Percentiles rank a stretch among this genome's conserved stretches.
Evolutionary conservation across 2,329 filamentous ascomycete genomes (phyloP).

Genomic region (Fusarium dimerum): DNA sequence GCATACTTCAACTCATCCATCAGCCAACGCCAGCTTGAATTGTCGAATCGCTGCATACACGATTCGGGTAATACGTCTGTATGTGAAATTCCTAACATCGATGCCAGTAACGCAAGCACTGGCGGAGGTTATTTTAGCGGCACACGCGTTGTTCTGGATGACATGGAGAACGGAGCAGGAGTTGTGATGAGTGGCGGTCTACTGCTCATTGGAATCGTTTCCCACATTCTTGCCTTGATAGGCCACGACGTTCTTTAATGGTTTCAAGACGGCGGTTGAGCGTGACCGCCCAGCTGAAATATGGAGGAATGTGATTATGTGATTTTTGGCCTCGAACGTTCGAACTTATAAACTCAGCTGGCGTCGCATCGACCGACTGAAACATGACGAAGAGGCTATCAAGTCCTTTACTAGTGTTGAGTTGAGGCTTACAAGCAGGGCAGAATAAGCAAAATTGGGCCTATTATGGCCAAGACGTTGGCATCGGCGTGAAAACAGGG

Average conservation of each 20-base stretch:
- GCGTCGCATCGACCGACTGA: too few species aligned
- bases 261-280: too few species aligned
- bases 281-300: too few species aligned
- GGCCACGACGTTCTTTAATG: too few species aligned
- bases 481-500: neutral
- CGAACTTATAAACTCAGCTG: too few species aligned
- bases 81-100: constrained; percentile 28
- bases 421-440: neutral
- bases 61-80: constrained; percentile 9
- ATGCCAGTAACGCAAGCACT: constrained; percentile 22
- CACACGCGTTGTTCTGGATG: neutral
- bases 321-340: too few species aligned
- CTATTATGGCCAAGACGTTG: constrained; percentile 13
- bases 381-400: too few species aligned
- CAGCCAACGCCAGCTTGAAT: constrained; percentile 12
- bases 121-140: constrained; percentile 20
- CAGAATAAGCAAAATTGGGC: constrained; percentile 16
- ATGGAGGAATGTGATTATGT: too few species aligned
- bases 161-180: neutral
- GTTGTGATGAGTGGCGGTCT: neutral
- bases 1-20: constrained; percentile 77
- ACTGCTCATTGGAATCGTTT: neutral
- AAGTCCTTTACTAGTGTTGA: constrained; percentile 9
- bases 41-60: constrained; percentile 11
- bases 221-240: neutral